Conservation (phyloP, 352 stramenopile genomes). For the Phytopythium kandeliae region DNA sequence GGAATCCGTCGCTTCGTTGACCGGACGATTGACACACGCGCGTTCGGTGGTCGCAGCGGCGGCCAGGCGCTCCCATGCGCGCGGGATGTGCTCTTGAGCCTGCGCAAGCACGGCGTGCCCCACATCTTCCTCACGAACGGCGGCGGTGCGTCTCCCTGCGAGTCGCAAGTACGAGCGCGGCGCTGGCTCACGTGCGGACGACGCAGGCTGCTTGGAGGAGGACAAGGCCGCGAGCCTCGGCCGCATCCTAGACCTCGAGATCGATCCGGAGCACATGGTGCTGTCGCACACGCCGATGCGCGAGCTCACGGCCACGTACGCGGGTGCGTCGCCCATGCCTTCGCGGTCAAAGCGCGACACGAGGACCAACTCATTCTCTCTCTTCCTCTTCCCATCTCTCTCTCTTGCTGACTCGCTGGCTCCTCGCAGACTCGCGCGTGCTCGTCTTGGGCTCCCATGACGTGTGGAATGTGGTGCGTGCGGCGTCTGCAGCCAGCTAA, state of each 20-base stretch:
- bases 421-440: constrained; percentile 66
- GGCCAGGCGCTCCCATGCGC: constrained; percentile 67
- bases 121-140: constrained; percentile 91
- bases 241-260: constrained; percentile 45
- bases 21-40: background rate
- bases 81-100: constrained; percentile 53
- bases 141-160: constrained; percentile 20
- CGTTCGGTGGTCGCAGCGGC: constrained; percentile 24
- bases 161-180: background rate
- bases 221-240: constrained; percentile 78
- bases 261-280: constrained; percentile 73
- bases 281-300: constrained; percentile 89
- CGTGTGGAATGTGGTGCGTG: constrained; percentile 66
- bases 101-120: constrained; percentile 57
- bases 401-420: no score
- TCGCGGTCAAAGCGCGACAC: no score
- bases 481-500: background rate
- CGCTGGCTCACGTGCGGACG: background rate
- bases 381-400: no score
- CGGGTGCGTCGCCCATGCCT: constrained; percentile 29
- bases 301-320: constrained; percentile 55
- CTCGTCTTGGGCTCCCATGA: constrained; percentile 85
- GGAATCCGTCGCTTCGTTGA: no score
- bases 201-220: constrained; percentile 71
- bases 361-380: no score